Conservation (phyloP, 2,329 filamentous ascomycete species). For the Stenocarpella maydis region DNA sequence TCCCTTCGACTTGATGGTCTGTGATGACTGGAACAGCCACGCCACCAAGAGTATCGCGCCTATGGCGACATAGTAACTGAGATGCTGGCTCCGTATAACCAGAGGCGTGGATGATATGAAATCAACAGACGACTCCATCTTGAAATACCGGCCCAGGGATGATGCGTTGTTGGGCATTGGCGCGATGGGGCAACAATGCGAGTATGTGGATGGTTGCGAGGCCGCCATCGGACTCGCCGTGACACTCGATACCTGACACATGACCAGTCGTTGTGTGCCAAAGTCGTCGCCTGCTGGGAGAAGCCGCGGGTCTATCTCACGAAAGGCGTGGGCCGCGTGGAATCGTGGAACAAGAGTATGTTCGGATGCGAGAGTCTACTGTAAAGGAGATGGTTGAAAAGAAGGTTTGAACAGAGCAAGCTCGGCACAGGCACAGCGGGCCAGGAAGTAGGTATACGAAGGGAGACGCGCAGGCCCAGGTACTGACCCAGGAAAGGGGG, state of each 20-base stretch:
- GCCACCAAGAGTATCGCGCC: slow-evolving; percentile 46
- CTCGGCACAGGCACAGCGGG: slow-evolving; percentile 17
- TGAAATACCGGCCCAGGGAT: slow-evolving; percentile 36
- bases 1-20: slow-evolving; percentile 42
- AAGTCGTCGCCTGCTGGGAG: background rate
- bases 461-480: slow-evolving; percentile 21
- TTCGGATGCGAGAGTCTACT: background rate
- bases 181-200: slow-evolving; percentile 25
- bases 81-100: slow-evolving; percentile 42
- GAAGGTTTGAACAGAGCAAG: background rate
- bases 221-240: slow-evolving; percentile 31
- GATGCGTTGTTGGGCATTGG: slow-evolving; percentile 39
- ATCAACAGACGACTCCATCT: slow-evolving; percentile 38
- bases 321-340: background rate
- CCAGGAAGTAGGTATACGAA: slow-evolving; percentile 5
- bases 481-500: background rate
- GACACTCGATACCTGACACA: slow-evolving; percentile 29
- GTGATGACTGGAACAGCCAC: slow-evolving; percentile 48
- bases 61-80: slow-evolving; percentile 53
- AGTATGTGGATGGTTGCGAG: slow-evolving; percentile 25
- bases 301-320: slow-evolving; percentile 2
- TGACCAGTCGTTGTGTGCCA: slow-evolving; percentile 15
- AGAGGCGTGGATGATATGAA: slow-evolving; percentile 41
- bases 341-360: background rate
- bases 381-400: background rate